These are phyloP conservation scores for Alnus glutinosa DNA, from an alignment of 306 rosid genomes.

Conservation along the genomic window DNA sequence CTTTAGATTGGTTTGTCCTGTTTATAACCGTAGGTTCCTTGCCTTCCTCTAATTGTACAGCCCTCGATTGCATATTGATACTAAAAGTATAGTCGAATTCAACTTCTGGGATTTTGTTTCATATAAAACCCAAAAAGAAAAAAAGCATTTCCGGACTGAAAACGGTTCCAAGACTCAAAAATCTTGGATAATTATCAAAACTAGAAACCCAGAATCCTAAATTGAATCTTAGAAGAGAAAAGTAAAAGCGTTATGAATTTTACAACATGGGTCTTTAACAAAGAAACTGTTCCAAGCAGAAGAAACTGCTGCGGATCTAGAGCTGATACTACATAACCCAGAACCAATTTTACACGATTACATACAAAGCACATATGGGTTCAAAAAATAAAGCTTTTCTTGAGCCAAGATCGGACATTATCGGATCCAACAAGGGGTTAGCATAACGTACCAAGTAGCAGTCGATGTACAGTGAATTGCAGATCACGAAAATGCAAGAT, in stretches of 20 bases:
- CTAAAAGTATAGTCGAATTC: slow-evolving; percentile 13
- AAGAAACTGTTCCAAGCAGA: slow-evolving; percentile 9
- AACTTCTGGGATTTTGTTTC: slow-evolving; percentile 19
- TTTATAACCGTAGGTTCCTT: slow-evolving; percentile 42
- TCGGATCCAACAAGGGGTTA: background rate
- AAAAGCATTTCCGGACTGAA: background rate
- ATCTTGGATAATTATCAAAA: background rate
- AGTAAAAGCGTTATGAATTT: background rate
- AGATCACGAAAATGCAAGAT: background rate
- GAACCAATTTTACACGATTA: slow-evolving; percentile 26
- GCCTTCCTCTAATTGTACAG: slow-evolving; percentile 69
- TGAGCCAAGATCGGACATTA: background rate
- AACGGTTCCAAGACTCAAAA: slow-evolving; percentile 6
- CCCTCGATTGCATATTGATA: slow-evolving; percentile 74
- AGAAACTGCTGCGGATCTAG: slow-evolving; percentile 36
- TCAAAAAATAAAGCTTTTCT: background rate
- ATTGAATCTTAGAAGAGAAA: background rate
- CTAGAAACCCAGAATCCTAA: background rate
- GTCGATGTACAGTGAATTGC: background rate
- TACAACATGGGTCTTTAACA: slow-evolving; percentile 10
- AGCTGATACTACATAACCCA: slow-evolving; percentile 12
- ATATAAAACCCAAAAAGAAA: background rate
- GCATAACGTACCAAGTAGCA: background rate
- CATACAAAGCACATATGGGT: background rate
- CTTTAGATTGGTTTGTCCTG: slow-evolving; percentile 55